Evolutionary conservation across 192 early-diverging fungal species (phyloP).

Genomic region (Rhizoclosmatium sp.): DNA sequence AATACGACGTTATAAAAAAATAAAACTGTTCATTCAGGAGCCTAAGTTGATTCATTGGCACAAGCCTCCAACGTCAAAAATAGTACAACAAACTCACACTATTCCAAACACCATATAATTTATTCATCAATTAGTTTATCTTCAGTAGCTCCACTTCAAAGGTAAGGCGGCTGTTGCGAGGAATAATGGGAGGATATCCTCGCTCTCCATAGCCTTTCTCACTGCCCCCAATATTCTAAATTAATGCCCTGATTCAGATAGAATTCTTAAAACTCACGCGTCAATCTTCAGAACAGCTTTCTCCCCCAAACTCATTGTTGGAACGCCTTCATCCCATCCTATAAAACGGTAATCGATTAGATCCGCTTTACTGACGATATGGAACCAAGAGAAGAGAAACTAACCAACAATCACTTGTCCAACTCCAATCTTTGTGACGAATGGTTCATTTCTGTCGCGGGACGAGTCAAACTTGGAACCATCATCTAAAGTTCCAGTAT

Average conservation of each 20-base stretch:
- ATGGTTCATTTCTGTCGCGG: slow-evolving; percentile 81
- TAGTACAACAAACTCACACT: neutral
- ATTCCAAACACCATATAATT: neutral
- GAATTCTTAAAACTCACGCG: slow-evolving; percentile 60
- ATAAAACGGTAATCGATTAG: neutral
- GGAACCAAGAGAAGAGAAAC: slow-evolving; percentile 58
- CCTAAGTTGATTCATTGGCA: neutral
- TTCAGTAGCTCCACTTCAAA: slow-evolving; percentile 73
- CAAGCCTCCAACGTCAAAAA: too few relatives aligned
- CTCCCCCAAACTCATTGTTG: slow-evolving; percentile 89
- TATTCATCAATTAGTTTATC: slow-evolving; percentile 4
- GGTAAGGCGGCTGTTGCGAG: slow-evolving; percentile 58
- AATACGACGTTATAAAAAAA: neutral
- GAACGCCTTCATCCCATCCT: slow-evolving; percentile 87
- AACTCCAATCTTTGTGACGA: slow-evolving; percentile 87
- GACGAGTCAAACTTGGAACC: slow-evolving; percentile 92
- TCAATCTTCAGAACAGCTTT: slow-evolving; percentile 81
- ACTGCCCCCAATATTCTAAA: slow-evolving; percentile 72
- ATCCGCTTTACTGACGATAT: neutral
- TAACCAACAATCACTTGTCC: slow-evolving; percentile 89
- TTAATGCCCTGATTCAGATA: neutral
- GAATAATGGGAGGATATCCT: slow-evolving; percentile 65
- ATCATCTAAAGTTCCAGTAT: slow-evolving; percentile 51
- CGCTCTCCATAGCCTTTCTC: slow-evolving; percentile 68
- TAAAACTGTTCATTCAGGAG: neutral